phyloP scores from a whole-genome alignment of 495 filamentous ascomycete genomes.

The Cenococcum geophilum region DNA sequence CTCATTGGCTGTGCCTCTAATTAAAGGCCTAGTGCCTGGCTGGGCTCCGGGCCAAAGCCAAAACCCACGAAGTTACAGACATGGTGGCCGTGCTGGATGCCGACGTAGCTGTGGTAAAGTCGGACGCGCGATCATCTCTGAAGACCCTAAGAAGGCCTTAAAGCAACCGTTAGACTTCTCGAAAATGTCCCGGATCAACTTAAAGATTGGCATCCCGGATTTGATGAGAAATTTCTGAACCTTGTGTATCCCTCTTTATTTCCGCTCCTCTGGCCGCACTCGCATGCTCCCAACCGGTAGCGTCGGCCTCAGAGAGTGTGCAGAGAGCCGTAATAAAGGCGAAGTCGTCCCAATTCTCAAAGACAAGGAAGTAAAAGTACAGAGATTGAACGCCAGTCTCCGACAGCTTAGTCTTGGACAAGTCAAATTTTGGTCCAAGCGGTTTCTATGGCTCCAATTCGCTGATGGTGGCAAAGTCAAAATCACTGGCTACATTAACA shows the following conservation, averaged over 20 bases:
- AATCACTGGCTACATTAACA: slow-evolving; percentile 46
- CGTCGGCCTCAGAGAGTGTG: slow-evolving; percentile 34
- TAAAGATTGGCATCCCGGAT: slow-evolving; percentile 26
- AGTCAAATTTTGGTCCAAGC: slow-evolving; percentile 41
- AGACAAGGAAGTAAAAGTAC: slow-evolving; percentile 15
- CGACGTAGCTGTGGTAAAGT: slow-evolving; percentile 34
- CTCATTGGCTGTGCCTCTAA: background rate
- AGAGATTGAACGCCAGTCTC: background rate
- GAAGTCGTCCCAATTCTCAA: slow-evolving; percentile 31
- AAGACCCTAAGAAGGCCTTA: slow-evolving; percentile 38
- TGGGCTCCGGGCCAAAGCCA: slow-evolving; percentile 34
- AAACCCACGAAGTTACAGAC: slow-evolving; percentile 12
- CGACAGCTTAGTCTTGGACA: background rate
- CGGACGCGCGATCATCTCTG: slow-evolving; percentile 23
- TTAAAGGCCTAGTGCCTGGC: slow-evolving; percentile 25
- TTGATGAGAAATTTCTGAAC: slow-evolving; percentile 30
- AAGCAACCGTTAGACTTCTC: slow-evolving; percentile 17
- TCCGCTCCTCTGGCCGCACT: slow-evolving; percentile 42
- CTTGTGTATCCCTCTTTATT: slow-evolving; percentile 44
- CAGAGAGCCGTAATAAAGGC: slow-evolving; percentile 32
- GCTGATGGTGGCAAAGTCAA: slow-evolving; percentile 33
- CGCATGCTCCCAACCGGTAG: slow-evolving; percentile 33
- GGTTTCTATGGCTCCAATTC: slow-evolving; percentile 42
- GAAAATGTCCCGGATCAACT: slow-evolving; percentile 19
- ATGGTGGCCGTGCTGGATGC: slow-evolving; percentile 18